Conservation (phyloP, 495 filamentous ascomycete species). For the Hypoxylon rickii region DNA sequence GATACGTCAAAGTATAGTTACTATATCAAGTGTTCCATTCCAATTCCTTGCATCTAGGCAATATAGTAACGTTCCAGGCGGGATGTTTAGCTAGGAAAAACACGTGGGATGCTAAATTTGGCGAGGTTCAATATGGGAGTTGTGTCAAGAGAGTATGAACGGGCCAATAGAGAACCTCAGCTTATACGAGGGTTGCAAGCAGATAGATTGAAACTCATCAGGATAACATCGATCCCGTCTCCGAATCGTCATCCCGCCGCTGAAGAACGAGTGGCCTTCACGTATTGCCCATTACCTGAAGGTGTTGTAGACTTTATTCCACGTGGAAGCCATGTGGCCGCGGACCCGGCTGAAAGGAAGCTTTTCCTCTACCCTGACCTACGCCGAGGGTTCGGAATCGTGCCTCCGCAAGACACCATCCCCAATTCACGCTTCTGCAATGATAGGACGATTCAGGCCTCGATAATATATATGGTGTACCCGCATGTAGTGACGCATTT, state of each 20-base stretch:
- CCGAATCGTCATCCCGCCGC: slow-evolving; percentile 1
- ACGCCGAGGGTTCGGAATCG: slow-evolving; percentile 14
- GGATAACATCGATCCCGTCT: slow-evolving; percentile 6
- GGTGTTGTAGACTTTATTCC: slow-evolving; percentile 20
- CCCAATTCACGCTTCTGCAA: slow-evolving; percentile 2
- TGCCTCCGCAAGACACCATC: slow-evolving; percentile 13
- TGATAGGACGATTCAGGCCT: not conserved
- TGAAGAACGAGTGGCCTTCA: slow-evolving; percentile 5
- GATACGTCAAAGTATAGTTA: slow-evolving; percentile 2
- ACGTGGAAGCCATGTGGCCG: slow-evolving; percentile 29
- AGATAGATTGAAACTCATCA: slow-evolving; percentile 14
- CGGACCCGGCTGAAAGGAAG: slow-evolving; percentile 26
- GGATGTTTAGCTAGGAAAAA: slow-evolving; percentile 3
- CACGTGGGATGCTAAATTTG: slow-evolving; percentile 29
- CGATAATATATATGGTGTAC: slow-evolving; percentile 7
- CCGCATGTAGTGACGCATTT: slow-evolving; percentile 12
- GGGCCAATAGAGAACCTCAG: not conserved
- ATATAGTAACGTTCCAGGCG: slow-evolving; percentile 1
- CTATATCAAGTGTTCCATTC: slow-evolving; percentile 4
- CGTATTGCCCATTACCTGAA: not conserved
- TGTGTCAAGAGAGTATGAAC: not conserved
- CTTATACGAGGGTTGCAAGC: slow-evolving; percentile 2
- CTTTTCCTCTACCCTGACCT: slow-evolving; percentile 1
- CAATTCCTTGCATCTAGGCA: slow-evolving; percentile 1
- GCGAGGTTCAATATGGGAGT: slow-evolving; percentile 19